Evolutionary conservation across 768 basidiomycete genomes (phyloP), one percentile per base, ranked within the genome.

Genomic region (Boletus eberwhitei): DNA sequence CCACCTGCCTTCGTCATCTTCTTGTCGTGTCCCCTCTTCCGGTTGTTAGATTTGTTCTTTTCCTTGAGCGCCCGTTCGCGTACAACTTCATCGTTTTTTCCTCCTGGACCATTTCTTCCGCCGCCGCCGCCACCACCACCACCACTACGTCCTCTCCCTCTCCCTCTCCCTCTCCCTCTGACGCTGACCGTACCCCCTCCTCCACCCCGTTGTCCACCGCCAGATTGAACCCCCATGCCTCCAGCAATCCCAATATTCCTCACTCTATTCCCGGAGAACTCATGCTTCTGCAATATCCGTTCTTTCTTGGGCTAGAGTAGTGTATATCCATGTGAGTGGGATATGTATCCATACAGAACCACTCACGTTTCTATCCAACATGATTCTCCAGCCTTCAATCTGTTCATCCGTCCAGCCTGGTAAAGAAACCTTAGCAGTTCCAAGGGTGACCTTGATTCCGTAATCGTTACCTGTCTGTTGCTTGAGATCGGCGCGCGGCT

Each of bases 371-470:
- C 87, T 75, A 53, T 98, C 95, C 54, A 97, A 69, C 87, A 96
- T 92, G 52, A 90, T 85, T 53, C 73, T 81, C 93, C 93, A 97
- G 0, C 93, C 94, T 69, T 97, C 93, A 26, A 97, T 85, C 65
- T 96, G 93, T 60, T 88, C 88, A 63, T 97, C 85, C 11, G 68
- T 74, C 85, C 87, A 89, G 12, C 87, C 87, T 87, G 50, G 26
- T 8, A 11, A 55, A 40, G 9, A 35, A 26, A 38, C 5, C 0
- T 60, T 13, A 57, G 38, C 32, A 17, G 5, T 8, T 36, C 14
- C 8, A 19, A 48, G 6, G 36, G 35, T 29, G 37, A 51, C 19
- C 12, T 52, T 19, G 46, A n/a, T 22, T 12, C 19, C 8, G 17
- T 46, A 48, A 43, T 16, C 60, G 74, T 58, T 58, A 79, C 89